These are phyloP conservation scores for Lactarius akahatsu DNA, from an alignment of 768 basidiomycete genomes.

Conservation along the genomic window DNA sequence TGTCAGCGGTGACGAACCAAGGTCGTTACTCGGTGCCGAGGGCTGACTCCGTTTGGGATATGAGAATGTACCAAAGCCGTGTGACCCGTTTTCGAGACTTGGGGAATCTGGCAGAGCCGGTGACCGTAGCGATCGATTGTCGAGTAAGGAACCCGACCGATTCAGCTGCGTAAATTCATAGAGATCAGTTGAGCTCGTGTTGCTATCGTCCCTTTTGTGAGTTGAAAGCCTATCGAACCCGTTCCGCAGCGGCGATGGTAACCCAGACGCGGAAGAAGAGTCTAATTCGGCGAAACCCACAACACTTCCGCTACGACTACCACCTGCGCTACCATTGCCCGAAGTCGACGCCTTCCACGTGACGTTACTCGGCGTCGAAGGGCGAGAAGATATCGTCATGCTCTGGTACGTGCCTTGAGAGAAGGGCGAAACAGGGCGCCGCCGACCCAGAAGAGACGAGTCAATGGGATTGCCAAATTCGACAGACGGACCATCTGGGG, in stretches of 20 bases:
- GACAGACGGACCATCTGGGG: constrained; percentile 29
- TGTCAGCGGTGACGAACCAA: constrained; percentile 46
- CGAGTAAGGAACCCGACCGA: constrained; percentile 32
- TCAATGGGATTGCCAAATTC: constrained; percentile 33
- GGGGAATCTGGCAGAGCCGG: constrained; percentile 63
- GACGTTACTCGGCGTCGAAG: constrained; percentile 70
- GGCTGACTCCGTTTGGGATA: constrained; percentile 6
- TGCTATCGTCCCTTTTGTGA: constrained; percentile 37
- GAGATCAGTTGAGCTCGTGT: constrained; percentile 34
- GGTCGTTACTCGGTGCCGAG: constrained; percentile 50
- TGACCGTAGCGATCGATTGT: constrained; percentile 47
- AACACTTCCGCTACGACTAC: constrained; percentile 59
- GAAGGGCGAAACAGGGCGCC: constrained; percentile 72
- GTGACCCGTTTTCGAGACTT: constrained; percentile 40
- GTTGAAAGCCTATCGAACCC: constrained; percentile 25
- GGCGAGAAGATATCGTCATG: constrained; percentile 51
- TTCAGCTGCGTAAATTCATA: constrained; percentile 24
- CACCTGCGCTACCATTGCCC: constrained; percentile 35
- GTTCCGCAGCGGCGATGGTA: constrained; percentile 30
- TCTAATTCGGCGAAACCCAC: constrained; percentile 38
- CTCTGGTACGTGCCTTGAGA: constrained; percentile 60
- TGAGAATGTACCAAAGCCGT: constrained; percentile 1
- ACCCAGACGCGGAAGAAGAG: constrained; percentile 26
- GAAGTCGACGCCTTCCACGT: constrained; percentile 56
- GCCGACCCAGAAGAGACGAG: constrained; percentile 54